A percentile compares a stretch with the other conserved stretches of the same genome.
Evolutionary conservation across 164 flowering plant genomes (phyloP).

Genomic region (Stephania japonica): DNA sequence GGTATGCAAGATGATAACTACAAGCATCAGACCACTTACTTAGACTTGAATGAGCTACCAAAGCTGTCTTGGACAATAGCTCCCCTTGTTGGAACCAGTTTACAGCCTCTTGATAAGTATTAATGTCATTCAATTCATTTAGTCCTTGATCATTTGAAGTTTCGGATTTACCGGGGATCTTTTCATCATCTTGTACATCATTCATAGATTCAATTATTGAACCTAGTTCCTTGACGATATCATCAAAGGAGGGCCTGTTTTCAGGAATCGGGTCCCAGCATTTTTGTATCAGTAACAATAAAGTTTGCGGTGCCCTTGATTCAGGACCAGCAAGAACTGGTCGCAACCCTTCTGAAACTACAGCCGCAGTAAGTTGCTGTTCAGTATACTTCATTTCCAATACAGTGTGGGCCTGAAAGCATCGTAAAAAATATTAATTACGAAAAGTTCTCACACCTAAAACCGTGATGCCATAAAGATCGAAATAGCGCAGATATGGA

Average conservation of each 20-base stretch:
- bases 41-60: conserved; percentile 20
- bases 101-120: conserved; percentile 32
- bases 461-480: not conserved
- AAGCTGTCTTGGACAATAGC: conserved; percentile 24
- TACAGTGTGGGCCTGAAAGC: conserved; percentile 87
- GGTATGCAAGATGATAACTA: conserved; percentile 31
- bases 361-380: conserved; percentile 92
- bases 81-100: conserved; percentile 76
- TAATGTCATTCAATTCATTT: conserved; percentile 18
- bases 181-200: conserved; percentile 19
- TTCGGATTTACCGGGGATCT: conserved; percentile 16
- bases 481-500: not conserved
- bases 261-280: conserved; percentile 80
- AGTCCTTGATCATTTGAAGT: conserved; percentile 20
- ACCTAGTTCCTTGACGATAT: conserved; percentile 54
- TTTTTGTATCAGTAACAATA: conserved; percentile 57
- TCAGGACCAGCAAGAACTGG: conserved; percentile 62
- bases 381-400: conserved; percentile 95
- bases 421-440: not conserved
- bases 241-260: conserved; percentile 71
- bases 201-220: conserved; percentile 28
- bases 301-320: conserved; percentile 43
- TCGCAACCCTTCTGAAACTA: conserved; percentile 73
- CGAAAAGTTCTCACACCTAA: not conserved
- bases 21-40: conserved; percentile 30